A percentile compares a stretch with the other conserved stretches of the same genome.
Conservation (phyloP, 331 rosid genomes). For the Erythrophleum ivorense region DNA sequence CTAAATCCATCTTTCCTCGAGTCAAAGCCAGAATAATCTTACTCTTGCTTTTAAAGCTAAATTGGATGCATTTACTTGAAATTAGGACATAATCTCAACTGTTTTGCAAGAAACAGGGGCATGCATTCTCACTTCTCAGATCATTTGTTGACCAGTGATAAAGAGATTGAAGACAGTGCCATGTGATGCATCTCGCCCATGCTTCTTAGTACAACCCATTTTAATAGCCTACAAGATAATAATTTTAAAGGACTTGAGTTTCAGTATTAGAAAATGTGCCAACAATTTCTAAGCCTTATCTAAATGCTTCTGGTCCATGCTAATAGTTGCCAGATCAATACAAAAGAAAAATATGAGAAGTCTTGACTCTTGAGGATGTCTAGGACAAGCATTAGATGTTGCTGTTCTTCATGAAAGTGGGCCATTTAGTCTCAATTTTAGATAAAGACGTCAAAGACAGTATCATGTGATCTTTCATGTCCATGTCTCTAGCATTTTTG, state of each 20-base stretch:
- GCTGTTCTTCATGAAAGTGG: not conserved
- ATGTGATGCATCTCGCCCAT: constrained; percentile 20
- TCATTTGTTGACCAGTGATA: not conserved
- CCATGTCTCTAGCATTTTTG: not conserved
- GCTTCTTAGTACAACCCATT: not conserved
- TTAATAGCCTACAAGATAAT: not conserved
- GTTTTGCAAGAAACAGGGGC: not conserved
- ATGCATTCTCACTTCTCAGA: not conserved
- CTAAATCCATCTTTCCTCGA: too few relatives aligned
- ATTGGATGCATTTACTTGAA: not conserved
- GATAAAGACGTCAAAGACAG: not conserved
- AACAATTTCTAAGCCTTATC: constrained; percentile 8
- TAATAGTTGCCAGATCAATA: not conserved
- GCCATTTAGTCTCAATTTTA: not conserved
- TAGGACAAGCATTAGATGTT: not conserved
- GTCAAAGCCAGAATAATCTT: too few relatives aligned
- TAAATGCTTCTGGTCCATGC: constrained; percentile 1
- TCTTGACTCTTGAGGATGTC: not conserved
- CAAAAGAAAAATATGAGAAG: not conserved
- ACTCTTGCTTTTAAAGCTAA: too few relatives aligned
- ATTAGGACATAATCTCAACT: not conserved
- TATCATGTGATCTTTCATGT: not conserved
- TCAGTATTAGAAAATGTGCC: not conserved
- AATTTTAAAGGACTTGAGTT: not conserved
- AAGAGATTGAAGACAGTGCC: constrained; percentile 9